These are phyloP conservation scores for Syncephalastrum sp. DNA, from an alignment of 371 early-diverging fungal genomes.

Conservation along the genomic window DNA sequence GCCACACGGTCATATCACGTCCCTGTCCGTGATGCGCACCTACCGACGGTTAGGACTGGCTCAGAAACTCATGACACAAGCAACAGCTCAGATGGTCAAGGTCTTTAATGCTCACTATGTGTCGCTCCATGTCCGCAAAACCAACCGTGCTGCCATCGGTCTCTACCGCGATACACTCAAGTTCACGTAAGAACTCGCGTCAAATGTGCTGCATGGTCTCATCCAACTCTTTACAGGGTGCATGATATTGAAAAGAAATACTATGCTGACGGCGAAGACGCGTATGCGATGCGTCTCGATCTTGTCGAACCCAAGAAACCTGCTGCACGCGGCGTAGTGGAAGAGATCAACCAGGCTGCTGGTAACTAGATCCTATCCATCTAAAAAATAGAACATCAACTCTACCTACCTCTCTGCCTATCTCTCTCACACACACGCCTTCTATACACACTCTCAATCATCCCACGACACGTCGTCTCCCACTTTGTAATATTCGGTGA, in stretches of 20 bases:
- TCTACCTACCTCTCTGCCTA: too few relatives aligned
- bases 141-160: conserved; percentile 90
- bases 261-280: conserved; percentile 98
- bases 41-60: conserved; percentile 96
- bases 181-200: conserved; percentile 65
- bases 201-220: not conserved
- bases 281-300: conserved; percentile 73
- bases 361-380: conserved; percentile 13
- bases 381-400: conserved; percentile 3
- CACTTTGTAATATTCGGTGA: too few relatives aligned
- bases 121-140: conserved; percentile 93
- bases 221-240: conserved; percentile 51
- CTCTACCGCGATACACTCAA: conserved; percentile 91
- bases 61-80: conserved; percentile 92
- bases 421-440: too few relatives aligned
- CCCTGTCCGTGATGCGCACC: conserved; percentile 92
- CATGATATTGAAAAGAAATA: conserved; percentile 92
- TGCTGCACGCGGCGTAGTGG: conserved; percentile 30
- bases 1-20: conserved; percentile 96
- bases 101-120: conserved; percentile 84
- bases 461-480: too few relatives aligned
- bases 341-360: conserved; percentile 35
- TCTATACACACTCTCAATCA: too few relatives aligned
- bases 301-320: conserved; percentile 39
- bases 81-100: conserved; percentile 89